phyloP scores from a whole-genome alignment of 192 early-diverging fungal species.

The Dimargaris cristalligena region DNA sequence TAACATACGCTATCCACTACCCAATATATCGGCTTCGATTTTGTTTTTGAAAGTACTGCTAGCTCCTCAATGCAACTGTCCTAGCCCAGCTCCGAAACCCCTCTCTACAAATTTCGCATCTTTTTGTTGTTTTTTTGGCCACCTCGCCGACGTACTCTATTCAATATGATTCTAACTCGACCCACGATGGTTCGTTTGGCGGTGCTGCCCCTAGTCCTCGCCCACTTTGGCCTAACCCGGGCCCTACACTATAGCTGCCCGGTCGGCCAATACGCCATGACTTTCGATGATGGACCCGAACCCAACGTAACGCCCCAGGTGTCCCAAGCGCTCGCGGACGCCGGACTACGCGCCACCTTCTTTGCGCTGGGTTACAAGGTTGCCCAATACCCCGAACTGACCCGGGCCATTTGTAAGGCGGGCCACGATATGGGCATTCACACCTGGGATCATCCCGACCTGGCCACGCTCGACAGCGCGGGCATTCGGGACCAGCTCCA shows the following conservation, averaged over 20 bases:
- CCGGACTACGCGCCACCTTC: not conserved
- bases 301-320: not conserved
- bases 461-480: not conserved
- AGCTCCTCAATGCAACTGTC: no score
- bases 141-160: no score
- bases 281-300: constrained; percentile 8
- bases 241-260: not conserved
- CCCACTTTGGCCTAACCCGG: no score
- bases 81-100: no score
- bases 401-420: not conserved
- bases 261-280: not conserved
- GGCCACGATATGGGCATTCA: constrained; percentile 1
- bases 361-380: not conserved
- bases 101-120: no score
- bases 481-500: not conserved
- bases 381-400: not conserved
- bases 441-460: not conserved
- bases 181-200: no score
- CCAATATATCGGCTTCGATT: no score
- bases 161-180: no score
- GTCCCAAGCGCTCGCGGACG: not conserved
- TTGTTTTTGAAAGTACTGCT: no score
- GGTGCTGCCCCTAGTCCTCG: no score
- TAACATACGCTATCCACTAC: no score
- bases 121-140: no score